phyloP scores from a whole-genome alignment of 176 grass and related monocot genomes.

The Eragrostis curvula region DNA sequence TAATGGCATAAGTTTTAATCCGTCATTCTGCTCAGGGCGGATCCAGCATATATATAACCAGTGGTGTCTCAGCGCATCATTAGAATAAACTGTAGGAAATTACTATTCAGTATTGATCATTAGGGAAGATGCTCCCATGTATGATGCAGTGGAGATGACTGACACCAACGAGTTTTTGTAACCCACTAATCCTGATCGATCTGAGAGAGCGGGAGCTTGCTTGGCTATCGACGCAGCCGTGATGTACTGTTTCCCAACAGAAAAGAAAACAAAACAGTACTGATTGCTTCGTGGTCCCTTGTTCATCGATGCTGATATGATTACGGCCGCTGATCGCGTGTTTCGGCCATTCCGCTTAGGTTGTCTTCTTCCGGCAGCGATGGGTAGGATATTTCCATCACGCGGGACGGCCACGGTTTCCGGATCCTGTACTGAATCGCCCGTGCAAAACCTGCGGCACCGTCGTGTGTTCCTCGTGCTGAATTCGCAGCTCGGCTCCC shows the following conservation, averaged over 20 bases:
- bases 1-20: not conserved
- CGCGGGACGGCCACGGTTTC: not conserved
- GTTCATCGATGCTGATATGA: not conserved
- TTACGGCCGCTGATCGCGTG: not conserved
- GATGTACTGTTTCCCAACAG: not conserved
- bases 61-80: too few species aligned
- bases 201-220: not conserved
- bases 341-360: not conserved
- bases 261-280: not conserved
- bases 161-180: too few species aligned
- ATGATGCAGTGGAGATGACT: too few species aligned
- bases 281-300: not conserved
- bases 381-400: not conserved
- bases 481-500: not conserved
- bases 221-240: not conserved
- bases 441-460: not conserved
- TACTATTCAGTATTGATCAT: too few species aligned
- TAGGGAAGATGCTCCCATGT: too few species aligned
- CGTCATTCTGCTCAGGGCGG: not conserved
- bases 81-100: too few species aligned
- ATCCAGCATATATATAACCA: too few species aligned
- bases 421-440: not conserved
- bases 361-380: not conserved
- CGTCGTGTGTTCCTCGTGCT: conserved; percentile 30
- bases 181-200: not conserved